Evolutionary conservation across 805 yeast species (phyloP), one percentile per base, ranked within the genome.

Genomic region (Kodamaea leandrae): DNA sequence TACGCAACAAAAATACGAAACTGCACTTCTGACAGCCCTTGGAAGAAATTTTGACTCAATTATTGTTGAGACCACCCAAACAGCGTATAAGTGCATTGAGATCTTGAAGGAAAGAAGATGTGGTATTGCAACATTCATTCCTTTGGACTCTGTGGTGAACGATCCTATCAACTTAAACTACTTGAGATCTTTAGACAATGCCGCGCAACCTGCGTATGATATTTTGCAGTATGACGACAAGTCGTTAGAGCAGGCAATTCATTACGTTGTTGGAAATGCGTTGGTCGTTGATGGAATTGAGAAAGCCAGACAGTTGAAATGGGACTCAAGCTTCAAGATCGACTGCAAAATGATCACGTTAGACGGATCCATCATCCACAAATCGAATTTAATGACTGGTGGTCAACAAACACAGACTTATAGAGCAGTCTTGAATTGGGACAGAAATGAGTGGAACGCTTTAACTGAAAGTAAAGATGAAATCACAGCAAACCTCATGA

Each of bases 301-400:
- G 2, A 60, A 76, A 19, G 98, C 98, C 2, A 77, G 82, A 54
- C 65, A 71, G 1, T 63, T 91, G 43, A 80, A 86, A 55, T 87
- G 96, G 91, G 70, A 71, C 14, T 63, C 66, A 26, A 42, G 46
- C 14, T 35, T 39, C 10, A 32, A 47, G 10, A 62, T 78, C 20
- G 28, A 66, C 5, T 73, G 74, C 36, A 88, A 86, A 58, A 60
- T 85, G 36, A 95, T 90, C 2, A 78, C 96, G 0, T 53, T 87
- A 10, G 88, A 87, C 37, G 99, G 99, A 2, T 78, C 91, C 0
- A 69, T 89, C 21, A 85, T 93, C 35, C 88, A 87, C 55, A 80
- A 79, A 53, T 82, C 91, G 4, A 96, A 96, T 5, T 70, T 89
- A 26, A 87, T 93, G 95, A 84, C 97, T 6, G 97, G 97, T 58